Evolutionary conservation across 257 asterid genomes (phyloP).

Genomic region (Eucommia ulmoides): DNA sequence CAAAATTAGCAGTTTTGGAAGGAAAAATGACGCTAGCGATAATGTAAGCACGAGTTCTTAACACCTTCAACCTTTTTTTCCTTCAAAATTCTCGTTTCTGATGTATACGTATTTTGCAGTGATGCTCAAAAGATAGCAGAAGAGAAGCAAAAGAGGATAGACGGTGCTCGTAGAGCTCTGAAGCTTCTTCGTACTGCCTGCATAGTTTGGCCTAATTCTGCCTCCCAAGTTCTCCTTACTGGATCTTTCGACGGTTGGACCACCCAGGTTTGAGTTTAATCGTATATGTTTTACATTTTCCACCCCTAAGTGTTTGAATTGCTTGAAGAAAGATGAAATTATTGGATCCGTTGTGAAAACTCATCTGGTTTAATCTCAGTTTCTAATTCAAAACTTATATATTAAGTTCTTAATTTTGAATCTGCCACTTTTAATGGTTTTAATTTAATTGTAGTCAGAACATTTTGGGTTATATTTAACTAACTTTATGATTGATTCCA

Average conservation of each 20-base stretch:
- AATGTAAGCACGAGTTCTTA: conserved; percentile 23
- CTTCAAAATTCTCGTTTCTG: conserved; percentile 3
- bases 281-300: conserved; percentile 2
- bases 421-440: too few species aligned
- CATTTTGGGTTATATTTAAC: too few species aligned
- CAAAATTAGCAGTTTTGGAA: conserved; percentile 63
- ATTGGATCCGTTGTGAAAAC: too few species aligned
- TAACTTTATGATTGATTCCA: too few species aligned
- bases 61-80: background rate
- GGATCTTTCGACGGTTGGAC: conserved; percentile 99
- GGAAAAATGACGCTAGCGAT: conserved; percentile 70
- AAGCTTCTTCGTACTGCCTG: conserved; percentile 52
- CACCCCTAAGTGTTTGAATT: background rate
- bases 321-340: background rate
- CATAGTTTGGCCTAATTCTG: conserved; percentile 66
- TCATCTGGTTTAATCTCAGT: background rate
- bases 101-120: conserved; percentile 26
- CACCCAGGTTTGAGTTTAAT: conserved; percentile 48
- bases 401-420: background rate
- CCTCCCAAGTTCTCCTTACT: conserved; percentile 59
- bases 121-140: conserved; percentile 43
- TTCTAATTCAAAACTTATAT: background rate
- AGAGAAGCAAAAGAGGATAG: conserved; percentile 49
- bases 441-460: too few species aligned
- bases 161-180: conserved; percentile 40